These are phyloP conservation scores for Rhynchospora tenuis DNA, from an alignment of 176 grass and related monocot genomes.

Conservation along the genomic window DNA sequence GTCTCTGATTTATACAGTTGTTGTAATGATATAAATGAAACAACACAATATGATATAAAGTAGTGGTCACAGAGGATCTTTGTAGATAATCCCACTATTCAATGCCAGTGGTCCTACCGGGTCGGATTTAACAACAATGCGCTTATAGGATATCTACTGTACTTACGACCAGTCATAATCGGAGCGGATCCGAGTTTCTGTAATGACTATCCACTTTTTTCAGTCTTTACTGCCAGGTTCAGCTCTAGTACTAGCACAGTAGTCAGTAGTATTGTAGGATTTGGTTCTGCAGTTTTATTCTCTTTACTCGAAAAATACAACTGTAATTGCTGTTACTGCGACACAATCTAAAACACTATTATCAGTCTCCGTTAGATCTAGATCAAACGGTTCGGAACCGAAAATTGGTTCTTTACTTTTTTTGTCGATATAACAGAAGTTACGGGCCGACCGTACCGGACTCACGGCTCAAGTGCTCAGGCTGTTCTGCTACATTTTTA, in stretches of 20 bases:
- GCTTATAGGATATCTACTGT: background rate
- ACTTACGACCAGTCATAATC: slow-evolving; percentile 9
- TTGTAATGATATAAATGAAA: background rate
- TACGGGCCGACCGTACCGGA: background rate
- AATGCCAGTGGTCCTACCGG: background rate
- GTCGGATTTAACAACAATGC: slow-evolving; percentile 11
- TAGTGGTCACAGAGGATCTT: background rate
- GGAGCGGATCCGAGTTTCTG: background rate
- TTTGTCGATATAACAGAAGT: background rate
- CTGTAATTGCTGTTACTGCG: background rate
- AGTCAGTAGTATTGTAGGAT: background rate
- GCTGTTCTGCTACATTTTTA: background rate
- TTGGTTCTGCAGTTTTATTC: background rate
- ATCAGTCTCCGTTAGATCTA: background rate
- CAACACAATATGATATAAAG: background rate
- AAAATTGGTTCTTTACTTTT: background rate
- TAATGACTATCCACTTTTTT: slow-evolving; percentile 12
- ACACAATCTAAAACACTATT: background rate
- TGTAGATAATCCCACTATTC: background rate
- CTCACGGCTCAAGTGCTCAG: background rate
- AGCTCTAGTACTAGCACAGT: background rate
- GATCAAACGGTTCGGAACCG: background rate
- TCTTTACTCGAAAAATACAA: background rate
- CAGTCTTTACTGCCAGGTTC: background rate
- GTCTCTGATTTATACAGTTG: background rate